Evolutionary conservation across 164 flowering plant genomes (phyloP).

Genomic region (Chimonanthus praecox): DNA sequence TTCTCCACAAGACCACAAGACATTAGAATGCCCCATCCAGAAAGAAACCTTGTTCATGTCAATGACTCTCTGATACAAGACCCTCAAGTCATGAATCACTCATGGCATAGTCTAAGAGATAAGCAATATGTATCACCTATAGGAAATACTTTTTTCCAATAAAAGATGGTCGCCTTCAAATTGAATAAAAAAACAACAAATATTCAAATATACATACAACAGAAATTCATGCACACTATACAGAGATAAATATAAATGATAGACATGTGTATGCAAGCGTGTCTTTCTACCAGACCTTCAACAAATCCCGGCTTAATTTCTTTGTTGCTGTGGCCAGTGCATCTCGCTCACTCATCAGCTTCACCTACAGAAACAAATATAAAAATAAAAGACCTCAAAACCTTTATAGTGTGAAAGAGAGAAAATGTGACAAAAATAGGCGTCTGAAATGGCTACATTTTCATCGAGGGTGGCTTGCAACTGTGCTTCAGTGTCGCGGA

Average conservation of each 20-base stretch:
- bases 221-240: no score
- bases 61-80: no score
- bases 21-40: no score
- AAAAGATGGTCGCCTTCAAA: no score
- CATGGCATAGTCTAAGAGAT: no score
- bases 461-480: conserved; percentile 50
- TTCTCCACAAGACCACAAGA: no score
- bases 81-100: no score
- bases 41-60: no score
- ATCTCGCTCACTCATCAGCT: conserved; percentile 66
- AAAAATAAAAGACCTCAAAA: conserved; percentile 1
- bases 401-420: neutral
- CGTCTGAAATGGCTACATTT: conserved; percentile 37
- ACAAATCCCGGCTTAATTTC: conserved; percentile 72
- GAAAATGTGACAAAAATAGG: neutral
- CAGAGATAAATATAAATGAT: neutral
- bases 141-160: no score
- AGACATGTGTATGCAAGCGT: no score
- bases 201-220: neutral
- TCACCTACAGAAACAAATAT: conserved; percentile 36
- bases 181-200: neutral
- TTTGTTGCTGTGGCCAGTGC: conserved; percentile 47
- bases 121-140: no score
- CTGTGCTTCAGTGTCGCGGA: conserved; percentile 42
- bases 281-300: conserved; percentile 36